Conservation (phyloP, 371 early-diverging fungal genomes). For the Mucor piriformis region DNA sequence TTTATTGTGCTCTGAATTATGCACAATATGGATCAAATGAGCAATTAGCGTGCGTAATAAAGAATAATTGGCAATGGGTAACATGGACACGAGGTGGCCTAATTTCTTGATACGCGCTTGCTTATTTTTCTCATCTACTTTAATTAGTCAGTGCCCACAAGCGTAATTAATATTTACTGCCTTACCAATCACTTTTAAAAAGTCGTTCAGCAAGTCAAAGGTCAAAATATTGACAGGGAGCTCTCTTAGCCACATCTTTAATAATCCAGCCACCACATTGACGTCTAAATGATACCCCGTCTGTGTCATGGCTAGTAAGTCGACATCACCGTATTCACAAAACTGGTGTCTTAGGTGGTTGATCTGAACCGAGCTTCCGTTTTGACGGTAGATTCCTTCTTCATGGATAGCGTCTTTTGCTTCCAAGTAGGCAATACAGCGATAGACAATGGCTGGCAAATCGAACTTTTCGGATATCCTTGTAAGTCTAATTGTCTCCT, state of each 20-base stretch:
- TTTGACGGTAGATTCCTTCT: slow-evolving; percentile 86
- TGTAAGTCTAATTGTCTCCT: slow-evolving; percentile 28
- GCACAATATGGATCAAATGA: slow-evolving; percentile 65
- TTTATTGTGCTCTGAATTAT: slow-evolving; percentile 58
- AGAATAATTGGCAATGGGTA: slow-evolving; percentile 64
- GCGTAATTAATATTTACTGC: background rate
- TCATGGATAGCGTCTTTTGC: slow-evolving; percentile 69
- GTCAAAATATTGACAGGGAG: slow-evolving; percentile 71
- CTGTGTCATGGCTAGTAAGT: slow-evolving; percentile 44
- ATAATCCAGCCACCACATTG: slow-evolving; percentile 79
- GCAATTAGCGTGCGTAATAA: slow-evolving; percentile 59
- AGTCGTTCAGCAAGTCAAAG: slow-evolving; percentile 61
- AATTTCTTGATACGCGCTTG: slow-evolving; percentile 56
- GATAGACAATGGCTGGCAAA: slow-evolving; percentile 79
- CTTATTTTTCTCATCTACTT: slow-evolving; percentile 58
- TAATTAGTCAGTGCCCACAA: background rate
- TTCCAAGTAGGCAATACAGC: slow-evolving; percentile 87
- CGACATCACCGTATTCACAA: slow-evolving; percentile 65
- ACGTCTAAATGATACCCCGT: slow-evolving; percentile 54
- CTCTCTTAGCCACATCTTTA: slow-evolving; percentile 83
- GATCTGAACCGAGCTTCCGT: slow-evolving; percentile 68
- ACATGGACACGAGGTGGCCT: slow-evolving; percentile 46
- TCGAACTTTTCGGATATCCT: slow-evolving; percentile 28
- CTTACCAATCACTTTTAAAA: slow-evolving; percentile 58
- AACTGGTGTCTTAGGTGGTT: slow-evolving; percentile 65